Conservation (phyloP, 2,329 filamentous ascomycete species). For the Alternaria consortialis region DNA sequence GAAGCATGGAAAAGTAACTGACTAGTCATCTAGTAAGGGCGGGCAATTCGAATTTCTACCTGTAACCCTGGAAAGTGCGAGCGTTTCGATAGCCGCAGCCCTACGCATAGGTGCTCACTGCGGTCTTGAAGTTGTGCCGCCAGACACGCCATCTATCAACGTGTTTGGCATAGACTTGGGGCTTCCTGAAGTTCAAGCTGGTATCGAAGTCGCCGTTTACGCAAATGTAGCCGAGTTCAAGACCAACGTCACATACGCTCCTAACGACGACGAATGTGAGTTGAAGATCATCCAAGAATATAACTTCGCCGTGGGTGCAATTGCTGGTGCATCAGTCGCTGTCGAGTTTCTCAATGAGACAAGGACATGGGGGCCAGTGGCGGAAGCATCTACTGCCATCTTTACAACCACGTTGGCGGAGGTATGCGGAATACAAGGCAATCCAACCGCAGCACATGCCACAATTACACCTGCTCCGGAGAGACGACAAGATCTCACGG, state of each 20-base stretch:
- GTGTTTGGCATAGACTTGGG: background rate
- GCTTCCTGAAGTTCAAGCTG: slow-evolving; percentile 48
- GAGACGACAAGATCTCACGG: slow-evolving; percentile 44
- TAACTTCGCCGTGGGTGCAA: slow-evolving; percentile 62
- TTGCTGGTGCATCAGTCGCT: slow-evolving; percentile 62
- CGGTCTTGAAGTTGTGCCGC: slow-evolving; percentile 41
- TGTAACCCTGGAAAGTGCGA: slow-evolving; percentile 59
- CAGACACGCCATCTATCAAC: background rate
- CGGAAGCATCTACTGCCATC: slow-evolving; percentile 59
- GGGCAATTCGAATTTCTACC: slow-evolving; percentile 67
- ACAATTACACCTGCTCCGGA: slow-evolving; percentile 8
- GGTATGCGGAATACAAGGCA: slow-evolving; percentile 51
- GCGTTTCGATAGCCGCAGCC: slow-evolving; percentile 57
- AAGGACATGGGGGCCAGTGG: slow-evolving; percentile 61
- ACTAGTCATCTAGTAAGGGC: slow-evolving; percentile 53
- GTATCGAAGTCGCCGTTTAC: slow-evolving; percentile 60
- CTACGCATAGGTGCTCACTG: slow-evolving; percentile 60
- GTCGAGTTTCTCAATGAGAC: slow-evolving; percentile 36
- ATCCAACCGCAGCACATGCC: slow-evolving; percentile 11
- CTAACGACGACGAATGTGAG: slow-evolving; percentile 53
- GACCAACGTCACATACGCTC: slow-evolving; percentile 59
- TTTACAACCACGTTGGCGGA: slow-evolving; percentile 62
- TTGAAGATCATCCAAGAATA: slow-evolving; percentile 61
- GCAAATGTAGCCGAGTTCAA: slow-evolving; percentile 64
- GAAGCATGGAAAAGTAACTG: background rate